phyloP scores from a whole-genome alignment of 495 filamentous ascomycete species.

The Cryomyces minteri region DNA sequence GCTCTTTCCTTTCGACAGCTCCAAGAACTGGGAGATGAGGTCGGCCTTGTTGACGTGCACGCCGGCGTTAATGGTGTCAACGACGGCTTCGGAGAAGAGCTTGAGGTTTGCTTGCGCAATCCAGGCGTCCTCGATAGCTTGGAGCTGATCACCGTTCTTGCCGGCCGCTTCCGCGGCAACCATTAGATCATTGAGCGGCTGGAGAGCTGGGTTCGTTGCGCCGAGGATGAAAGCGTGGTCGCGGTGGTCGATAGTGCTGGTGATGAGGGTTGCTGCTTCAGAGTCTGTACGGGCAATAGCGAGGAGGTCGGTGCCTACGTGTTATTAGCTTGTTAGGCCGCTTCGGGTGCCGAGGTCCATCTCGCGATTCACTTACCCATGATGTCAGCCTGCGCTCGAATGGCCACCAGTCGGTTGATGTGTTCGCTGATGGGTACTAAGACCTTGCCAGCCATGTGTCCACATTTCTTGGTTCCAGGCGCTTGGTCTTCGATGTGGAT shows the following conservation, averaged over 20 bases:
- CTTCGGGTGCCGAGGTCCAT: no score
- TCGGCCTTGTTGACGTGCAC: slow-evolving; percentile 45
- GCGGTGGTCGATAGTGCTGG: slow-evolving; percentile 82
- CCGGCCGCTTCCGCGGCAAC: slow-evolving; percentile 64
- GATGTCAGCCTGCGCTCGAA: slow-evolving; percentile 94
- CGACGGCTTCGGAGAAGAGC: slow-evolving; percentile 77
- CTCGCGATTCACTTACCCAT: slow-evolving; percentile 44
- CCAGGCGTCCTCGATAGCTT: slow-evolving; percentile 90
- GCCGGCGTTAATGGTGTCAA: slow-evolving; percentile 57
- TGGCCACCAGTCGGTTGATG: slow-evolving; percentile 94
- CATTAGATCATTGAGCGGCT: slow-evolving; percentile 85
- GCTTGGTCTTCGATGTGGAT: slow-evolving; percentile 99
- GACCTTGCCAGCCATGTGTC: slow-evolving; percentile 98
- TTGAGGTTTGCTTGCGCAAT: slow-evolving; percentile 64
- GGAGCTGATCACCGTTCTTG: slow-evolving; percentile 63
- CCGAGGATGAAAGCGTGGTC: slow-evolving; percentile 92
- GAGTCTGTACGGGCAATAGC: slow-evolving; percentile 91
- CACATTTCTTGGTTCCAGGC: slow-evolving; percentile 97
- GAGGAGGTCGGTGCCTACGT: slow-evolving; percentile 55
- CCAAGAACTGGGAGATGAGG: slow-evolving; percentile 45
- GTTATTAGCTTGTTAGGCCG: neutral
- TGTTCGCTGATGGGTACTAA: slow-evolving; percentile 94
- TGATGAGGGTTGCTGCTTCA: slow-evolving; percentile 94
- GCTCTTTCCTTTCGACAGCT: slow-evolving; percentile 58
- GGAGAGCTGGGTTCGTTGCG: slow-evolving; percentile 64